Percentiles rank a stretch among this genome's conserved stretches.
These are phyloP conservation scores for Diplodia mutila DNA, from an alignment of 2,329 filamentous ascomycete genomes.

Conservation along the genomic window DNA sequence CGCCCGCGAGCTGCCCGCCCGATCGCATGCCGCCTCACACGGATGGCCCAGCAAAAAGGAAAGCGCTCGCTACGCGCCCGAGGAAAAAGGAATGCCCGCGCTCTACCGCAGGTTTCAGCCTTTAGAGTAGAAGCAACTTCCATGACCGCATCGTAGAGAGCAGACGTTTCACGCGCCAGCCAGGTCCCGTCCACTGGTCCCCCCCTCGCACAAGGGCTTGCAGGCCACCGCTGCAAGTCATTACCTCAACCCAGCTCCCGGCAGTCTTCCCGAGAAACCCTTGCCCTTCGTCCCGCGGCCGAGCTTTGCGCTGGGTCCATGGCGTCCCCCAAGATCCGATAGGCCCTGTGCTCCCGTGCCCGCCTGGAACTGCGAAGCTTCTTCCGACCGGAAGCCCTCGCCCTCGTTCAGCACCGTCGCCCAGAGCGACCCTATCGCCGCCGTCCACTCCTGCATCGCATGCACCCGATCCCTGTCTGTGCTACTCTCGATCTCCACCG, in stretches of 20 bases:
- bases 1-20: constrained; percentile 18
- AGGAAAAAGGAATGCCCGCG: constrained; percentile 23
- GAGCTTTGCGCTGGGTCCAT: constrained; percentile 36
- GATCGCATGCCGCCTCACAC: constrained; percentile 26
- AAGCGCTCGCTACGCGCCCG: constrained; percentile 18
- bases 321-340: constrained; percentile 33
- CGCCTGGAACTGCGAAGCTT: constrained; percentile 41
- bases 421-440: constrained; percentile 71
- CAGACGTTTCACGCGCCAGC: constrained; percentile 13
- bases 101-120: constrained; percentile 27
- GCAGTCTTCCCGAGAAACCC: constrained; percentile 41
- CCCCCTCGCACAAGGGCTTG: constrained; percentile 31
- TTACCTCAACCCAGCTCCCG: constrained; percentile 43
- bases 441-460: constrained; percentile 73
- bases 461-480: constrained; percentile 74
- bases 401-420: constrained; percentile 74
- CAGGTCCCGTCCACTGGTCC: constrained; percentile 20
- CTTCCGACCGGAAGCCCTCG: constrained; percentile 67
- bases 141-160: constrained; percentile 22
- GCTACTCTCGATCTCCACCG: constrained; percentile 75
- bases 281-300: constrained; percentile 42
- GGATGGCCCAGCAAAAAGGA: constrained; percentile 20
- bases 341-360: constrained; percentile 27
- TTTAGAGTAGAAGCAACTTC: constrained; percentile 22
- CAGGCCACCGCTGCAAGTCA: constrained; percentile 43